Evolutionary conservation across 345 rosid genomes (phyloP).

Genomic region (Jatropha curcas): DNA sequence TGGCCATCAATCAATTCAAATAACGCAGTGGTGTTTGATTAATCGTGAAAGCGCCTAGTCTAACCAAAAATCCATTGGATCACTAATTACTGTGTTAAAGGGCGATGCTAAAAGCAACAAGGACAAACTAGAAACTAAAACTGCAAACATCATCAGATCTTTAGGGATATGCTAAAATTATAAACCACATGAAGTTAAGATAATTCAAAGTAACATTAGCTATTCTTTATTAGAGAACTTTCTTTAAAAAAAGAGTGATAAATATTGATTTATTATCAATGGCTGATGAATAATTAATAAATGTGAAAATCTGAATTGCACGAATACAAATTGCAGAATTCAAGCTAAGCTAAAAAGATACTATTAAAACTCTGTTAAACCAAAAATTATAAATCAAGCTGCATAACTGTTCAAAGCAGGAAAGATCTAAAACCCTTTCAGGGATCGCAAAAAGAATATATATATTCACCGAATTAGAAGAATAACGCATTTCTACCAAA

Average conservation of each 20-base stretch:
- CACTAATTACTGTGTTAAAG: constrained; percentile 12
- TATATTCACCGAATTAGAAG: not conserved
- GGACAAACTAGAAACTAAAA: not conserved
- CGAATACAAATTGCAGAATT: not conserved
- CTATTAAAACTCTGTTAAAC: not conserved
- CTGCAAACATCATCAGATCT: constrained; percentile 8
- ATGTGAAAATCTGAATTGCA: not conserved
- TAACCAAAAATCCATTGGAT: constrained; percentile 12
- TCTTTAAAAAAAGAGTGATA: not conserved
- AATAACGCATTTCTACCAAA: not conserved
- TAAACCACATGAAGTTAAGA: not conserved
- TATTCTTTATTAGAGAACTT: not conserved
- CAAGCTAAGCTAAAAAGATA: not conserved
- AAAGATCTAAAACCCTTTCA: not conserved
- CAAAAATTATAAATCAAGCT: not conserved
- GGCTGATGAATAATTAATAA: not conserved
- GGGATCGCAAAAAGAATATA: not conserved
- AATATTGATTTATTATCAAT: not conserved
- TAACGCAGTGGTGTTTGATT: not conserved
- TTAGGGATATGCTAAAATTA: not conserved
- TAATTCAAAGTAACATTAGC: not conserved
- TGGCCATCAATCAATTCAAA: constrained; percentile 15
- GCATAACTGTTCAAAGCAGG: not conserved
- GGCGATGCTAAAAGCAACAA: constrained; percentile 12
- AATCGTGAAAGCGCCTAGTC: constrained; percentile 6